phyloP scores from a whole-genome alignment of 345 rosid genomes.

The Euclidium syriacum region DNA sequence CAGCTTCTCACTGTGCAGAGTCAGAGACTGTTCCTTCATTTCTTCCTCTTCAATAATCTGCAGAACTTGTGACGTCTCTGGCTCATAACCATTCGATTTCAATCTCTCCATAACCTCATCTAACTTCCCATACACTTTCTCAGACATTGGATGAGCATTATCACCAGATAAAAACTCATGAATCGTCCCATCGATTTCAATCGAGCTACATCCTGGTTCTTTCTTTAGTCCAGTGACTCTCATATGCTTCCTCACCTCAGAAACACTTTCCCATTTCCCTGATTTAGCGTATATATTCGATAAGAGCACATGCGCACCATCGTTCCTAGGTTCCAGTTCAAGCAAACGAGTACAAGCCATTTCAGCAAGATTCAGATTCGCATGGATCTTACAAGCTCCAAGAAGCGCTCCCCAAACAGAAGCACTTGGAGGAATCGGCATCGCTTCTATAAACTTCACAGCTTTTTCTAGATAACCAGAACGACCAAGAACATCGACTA shows the following conservation, averaged over 20 bases:
- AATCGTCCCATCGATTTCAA: constrained; percentile 55
- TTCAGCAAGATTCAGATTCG: constrained; percentile 60
- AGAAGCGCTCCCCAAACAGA: constrained; percentile 72
- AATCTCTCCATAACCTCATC: constrained; percentile 44
- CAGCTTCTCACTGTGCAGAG: constrained; percentile 60
- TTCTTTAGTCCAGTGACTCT: constrained; percentile 59
- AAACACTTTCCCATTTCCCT: constrained; percentile 53
- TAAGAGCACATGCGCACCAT: constrained; percentile 58
- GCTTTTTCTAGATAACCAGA: constrained; percentile 69
- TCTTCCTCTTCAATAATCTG: constrained; percentile 65
- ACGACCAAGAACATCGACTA: constrained; percentile 70
- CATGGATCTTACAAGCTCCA: constrained; percentile 67
- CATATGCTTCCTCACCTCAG: constrained; percentile 57
- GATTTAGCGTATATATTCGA: constrained; percentile 68
- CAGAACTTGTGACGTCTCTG: constrained; percentile 54
- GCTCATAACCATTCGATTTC: constrained; percentile 45
- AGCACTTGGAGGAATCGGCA: constrained; percentile 51
- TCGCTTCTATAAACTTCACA: constrained; percentile 46
- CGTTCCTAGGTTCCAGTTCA: constrained; percentile 52
- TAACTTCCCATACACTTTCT: constrained; percentile 46
- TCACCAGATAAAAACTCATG: constrained; percentile 70
- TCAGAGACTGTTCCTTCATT: constrained; percentile 55
- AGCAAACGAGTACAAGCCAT: constrained; percentile 48
- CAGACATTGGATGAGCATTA: constrained; percentile 45
- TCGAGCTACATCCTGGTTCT: constrained; percentile 71